Evolutionary conservation across 371 early-diverging fungal genomes (phyloP).

Genomic region (Sporodiniella umbellata): DNA sequence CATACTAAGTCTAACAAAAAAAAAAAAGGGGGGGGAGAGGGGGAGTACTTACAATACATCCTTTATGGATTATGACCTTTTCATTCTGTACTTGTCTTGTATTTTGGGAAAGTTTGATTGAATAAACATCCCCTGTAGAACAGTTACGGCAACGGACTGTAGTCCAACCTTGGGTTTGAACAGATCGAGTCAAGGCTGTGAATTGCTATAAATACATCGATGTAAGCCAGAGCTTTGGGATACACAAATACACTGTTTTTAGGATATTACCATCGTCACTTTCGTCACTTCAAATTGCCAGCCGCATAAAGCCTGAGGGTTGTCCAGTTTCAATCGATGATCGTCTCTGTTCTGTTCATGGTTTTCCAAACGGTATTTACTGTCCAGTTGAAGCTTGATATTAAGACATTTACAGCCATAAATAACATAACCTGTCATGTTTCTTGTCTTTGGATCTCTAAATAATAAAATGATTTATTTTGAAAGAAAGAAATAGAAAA

Average conservation of each 20-base stretch:
- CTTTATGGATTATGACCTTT: slow-evolving; percentile 14
- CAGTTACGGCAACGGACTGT: slow-evolving; percentile 37
- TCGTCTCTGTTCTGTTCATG: slow-evolving; percentile 24
- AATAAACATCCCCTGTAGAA: slow-evolving; percentile 29
- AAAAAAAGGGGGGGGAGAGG: no score
- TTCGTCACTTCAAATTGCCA: slow-evolving; percentile 37
- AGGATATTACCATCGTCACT: not conserved
- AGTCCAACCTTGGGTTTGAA: slow-evolving; percentile 22
- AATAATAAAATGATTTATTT: not conserved
- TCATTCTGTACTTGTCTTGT: slow-evolving; percentile 16
- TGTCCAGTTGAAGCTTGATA: slow-evolving; percentile 34
- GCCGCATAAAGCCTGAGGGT: slow-evolving; percentile 27
- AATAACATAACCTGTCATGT: slow-evolving; percentile 32
- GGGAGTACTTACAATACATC: slow-evolving; percentile 14
- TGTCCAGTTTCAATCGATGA: slow-evolving; percentile 11
- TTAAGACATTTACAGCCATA: slow-evolving; percentile 46
- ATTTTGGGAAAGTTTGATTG: slow-evolving; percentile 10
- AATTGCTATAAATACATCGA: no score
- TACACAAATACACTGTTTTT: no score
- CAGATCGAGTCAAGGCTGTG: slow-evolving; percentile 3
- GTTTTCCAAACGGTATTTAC: slow-evolving; percentile 24
- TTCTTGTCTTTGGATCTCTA: not conserved
- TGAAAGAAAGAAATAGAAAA: not conserved
- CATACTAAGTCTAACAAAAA: no score
- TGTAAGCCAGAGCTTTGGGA: no score